These are phyloP conservation scores for Cerioporus squamosus DNA, from an alignment of 1,284 basidiomycete genomes.

Conservation along the genomic window DNA sequence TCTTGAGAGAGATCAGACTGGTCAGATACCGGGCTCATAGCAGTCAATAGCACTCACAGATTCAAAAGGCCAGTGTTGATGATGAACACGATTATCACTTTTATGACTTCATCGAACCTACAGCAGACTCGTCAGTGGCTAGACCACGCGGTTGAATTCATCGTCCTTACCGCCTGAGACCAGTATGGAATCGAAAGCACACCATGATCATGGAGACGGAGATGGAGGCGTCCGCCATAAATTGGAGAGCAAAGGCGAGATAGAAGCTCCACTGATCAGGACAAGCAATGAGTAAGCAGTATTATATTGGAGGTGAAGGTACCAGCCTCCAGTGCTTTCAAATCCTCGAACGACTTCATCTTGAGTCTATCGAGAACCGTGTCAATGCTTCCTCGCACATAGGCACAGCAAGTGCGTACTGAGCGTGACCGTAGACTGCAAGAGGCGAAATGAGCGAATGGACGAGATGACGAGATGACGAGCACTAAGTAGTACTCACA, in stretches of 20 bases:
- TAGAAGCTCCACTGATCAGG: slow-evolving; percentile 1
- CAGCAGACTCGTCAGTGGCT: background rate
- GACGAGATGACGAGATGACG: too few species aligned
- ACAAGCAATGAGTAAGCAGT: background rate
- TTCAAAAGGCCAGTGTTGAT: slow-evolving; percentile 13
- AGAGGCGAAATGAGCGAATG: too few species aligned
- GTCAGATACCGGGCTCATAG: too few species aligned
- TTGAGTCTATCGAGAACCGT: background rate
- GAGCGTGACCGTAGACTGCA: background rate
- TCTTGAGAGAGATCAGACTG: background rate
- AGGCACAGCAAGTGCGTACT: background rate
- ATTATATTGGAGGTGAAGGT: too few species aligned
- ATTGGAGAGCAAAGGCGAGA: background rate
- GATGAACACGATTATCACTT: slow-evolving; percentile 4
- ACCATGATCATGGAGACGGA: slow-evolving; percentile 1
- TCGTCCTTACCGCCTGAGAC: slow-evolving; percentile 3
- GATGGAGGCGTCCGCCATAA: background rate
- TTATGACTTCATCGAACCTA: slow-evolving; percentile 10
- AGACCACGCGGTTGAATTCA: background rate
- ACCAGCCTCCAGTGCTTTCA: background rate
- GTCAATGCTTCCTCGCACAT: background rate
- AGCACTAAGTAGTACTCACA: too few species aligned
- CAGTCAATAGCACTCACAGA: background rate
- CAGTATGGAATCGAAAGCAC: slow-evolving; percentile 8
- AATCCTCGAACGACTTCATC: background rate